These are phyloP conservation scores for Podila epicladia DNA, from an alignment of 192 early-diverging fungal species.

Conservation along the genomic window DNA sequence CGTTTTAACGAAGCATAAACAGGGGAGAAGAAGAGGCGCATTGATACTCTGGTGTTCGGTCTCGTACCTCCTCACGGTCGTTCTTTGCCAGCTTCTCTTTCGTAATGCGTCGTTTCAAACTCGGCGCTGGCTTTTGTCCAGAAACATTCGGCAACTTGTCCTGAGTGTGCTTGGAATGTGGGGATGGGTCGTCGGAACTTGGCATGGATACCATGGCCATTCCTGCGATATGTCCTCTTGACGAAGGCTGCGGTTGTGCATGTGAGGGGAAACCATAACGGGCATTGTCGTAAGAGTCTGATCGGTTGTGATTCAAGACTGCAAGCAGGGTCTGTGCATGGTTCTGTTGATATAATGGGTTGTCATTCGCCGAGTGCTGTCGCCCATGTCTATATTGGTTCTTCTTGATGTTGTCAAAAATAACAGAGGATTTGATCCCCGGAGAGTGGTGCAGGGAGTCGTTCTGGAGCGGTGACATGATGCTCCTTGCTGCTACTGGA, in stretches of 20 bases:
- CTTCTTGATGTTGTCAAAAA: neutral
- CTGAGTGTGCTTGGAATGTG: neutral
- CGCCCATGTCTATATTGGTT: neutral
- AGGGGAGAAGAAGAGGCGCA: neutral
- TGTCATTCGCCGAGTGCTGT: neutral
- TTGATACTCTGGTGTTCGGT: neutral
- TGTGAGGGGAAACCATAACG: neutral
- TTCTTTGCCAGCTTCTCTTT: conserved; percentile 21
- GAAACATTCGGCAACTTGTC: neutral
- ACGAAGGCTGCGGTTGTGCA: neutral
- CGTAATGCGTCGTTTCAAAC: conserved; percentile 6
- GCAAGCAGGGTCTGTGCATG: neutral
- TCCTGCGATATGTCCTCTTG: conserved; percentile 1
- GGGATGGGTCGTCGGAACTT: neutral
- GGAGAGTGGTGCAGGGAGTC: neutral
- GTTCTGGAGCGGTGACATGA: neutral
- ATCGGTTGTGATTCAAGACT: neutral
- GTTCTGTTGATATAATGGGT: neutral
- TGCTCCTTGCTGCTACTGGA: neutral
- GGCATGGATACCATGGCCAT: neutral
- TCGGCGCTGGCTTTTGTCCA: neutral
- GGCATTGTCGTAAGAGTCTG: conserved; percentile 1
- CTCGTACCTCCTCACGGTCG: conserved; percentile 45
- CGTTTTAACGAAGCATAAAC: neutral
- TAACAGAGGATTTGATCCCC: neutral